A percentile compares a stretch with the other conserved stretches of the same genome.
These are phyloP conservation scores for Boletellus sp. DNA, from an alignment of 1,284 basidiomycete genomes.

Conservation along the genomic window DNA sequence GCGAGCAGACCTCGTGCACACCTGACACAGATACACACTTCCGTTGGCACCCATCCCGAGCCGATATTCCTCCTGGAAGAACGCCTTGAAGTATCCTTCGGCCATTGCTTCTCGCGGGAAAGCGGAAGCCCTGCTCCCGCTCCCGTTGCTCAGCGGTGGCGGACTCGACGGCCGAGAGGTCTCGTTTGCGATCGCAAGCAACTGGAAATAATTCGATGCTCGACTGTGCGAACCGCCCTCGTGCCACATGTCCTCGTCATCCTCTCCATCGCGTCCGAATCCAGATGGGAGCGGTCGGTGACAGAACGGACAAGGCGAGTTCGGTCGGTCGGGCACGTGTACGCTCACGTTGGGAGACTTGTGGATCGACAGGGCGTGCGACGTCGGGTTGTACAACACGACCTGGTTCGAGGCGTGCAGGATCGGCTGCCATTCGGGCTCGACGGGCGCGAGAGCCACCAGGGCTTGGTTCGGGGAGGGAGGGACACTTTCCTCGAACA, in stretches of 20 bases:
- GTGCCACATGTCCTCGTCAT: conserved; percentile 21
- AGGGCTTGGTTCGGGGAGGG: conserved; percentile 32
- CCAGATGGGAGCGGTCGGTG: conserved; percentile 50
- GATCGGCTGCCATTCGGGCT: conserved; percentile 62
- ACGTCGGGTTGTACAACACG: conserved; percentile 84
- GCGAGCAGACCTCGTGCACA: conserved; percentile 32
- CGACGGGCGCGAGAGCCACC: conserved; percentile 25
- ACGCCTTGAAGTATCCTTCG: conserved; percentile 80
- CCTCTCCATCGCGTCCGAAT: conserved; percentile 21
- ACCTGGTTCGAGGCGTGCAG: conserved; percentile 80
- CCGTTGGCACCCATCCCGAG: conserved; percentile 93
- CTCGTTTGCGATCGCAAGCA: conserved; percentile 68
- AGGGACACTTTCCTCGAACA: conserved; percentile 32
- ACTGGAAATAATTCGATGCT: conserved; percentile 71
- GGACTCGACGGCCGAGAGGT: conserved; percentile 56
- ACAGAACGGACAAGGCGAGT: conserved; percentile 65
- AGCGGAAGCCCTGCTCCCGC: conserved; percentile 24
- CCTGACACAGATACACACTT: conserved; percentile 83
- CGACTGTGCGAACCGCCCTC: conserved; percentile 40
- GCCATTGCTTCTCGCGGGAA: conserved; percentile 71
- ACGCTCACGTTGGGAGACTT: conserved; percentile 28
- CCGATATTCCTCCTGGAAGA: conserved; percentile 83
- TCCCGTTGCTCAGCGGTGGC: conserved; percentile 24
- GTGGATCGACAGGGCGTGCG: conserved; percentile 77
- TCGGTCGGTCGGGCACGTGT: conserved; percentile 19